These are phyloP conservation scores for Mucor racemosus DNA, from an alignment of 371 early-diverging fungal species.

Conservation along the genomic window DNA sequence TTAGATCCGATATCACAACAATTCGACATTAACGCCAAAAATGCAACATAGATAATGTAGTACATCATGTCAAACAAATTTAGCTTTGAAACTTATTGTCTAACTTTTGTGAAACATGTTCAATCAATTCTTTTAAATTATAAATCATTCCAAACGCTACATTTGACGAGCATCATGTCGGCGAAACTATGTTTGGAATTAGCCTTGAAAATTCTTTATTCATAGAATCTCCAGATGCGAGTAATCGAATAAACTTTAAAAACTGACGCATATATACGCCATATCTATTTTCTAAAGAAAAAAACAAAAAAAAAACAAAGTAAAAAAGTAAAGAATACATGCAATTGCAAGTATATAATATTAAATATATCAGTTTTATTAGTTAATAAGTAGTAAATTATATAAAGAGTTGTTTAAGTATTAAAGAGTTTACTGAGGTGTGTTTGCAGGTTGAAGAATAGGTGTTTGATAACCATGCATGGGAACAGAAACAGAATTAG, in stretches of 20 bases:
- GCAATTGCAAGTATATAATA: background rate
- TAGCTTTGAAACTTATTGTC: background rate
- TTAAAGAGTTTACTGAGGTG: conserved; percentile 11
- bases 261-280: no score
- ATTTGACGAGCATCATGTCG: background rate
- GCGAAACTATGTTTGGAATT: background rate
- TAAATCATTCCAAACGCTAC: background rate
- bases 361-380: background rate
- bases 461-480: conserved; percentile 28
- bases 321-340: no score
- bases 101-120: background rate
- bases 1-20: no score
- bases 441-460: conserved; percentile 21
- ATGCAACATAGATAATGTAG: no score
- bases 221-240: no score
- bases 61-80: no score
- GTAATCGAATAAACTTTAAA: no score
- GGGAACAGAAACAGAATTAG: conserved; percentile 9
- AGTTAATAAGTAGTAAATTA: conserved; percentile 5
- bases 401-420: background rate
- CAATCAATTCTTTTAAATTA: background rate
- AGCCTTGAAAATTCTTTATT: no score
- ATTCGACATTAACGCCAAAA: no score
- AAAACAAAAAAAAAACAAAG: no score
- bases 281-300: no score